Evolutionary conservation across 257 asterid species (phyloP).

Genomic region (Nicotiana otophora): DNA sequence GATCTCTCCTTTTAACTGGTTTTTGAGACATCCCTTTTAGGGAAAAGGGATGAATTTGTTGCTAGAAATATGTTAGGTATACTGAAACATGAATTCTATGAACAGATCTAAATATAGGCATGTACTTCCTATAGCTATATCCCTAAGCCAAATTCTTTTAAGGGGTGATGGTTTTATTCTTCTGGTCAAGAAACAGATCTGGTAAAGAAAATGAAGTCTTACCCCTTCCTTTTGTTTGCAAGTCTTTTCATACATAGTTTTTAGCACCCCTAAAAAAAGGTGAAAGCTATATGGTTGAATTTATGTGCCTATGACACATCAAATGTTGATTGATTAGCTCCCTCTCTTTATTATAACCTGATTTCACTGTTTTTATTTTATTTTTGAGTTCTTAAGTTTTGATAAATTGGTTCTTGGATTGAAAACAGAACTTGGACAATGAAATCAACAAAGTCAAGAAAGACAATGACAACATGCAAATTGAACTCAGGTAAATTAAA

Average conservation of each 20-base stretch:
- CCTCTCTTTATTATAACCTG: not conserved
- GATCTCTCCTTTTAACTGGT: not conserved
- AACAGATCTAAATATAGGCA: constrained; percentile 34
- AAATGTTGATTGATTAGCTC: not conserved
- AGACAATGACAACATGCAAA: constrained; percentile 94
- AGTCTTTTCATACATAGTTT: constrained; percentile 14
- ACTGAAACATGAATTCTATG: constrained; percentile 10
- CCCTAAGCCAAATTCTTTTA: constrained; percentile 1
- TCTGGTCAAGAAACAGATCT: constrained; percentile 24
- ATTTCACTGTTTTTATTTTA: not conserved
- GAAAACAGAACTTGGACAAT: constrained; percentile 64
- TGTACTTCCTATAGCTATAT: constrained; percentile 16
- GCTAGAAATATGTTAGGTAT: constrained; percentile 7
- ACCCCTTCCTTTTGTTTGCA: constrained; percentile 50
- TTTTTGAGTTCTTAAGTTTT: not conserved
- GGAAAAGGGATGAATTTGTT: not conserved
- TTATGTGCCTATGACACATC: not conserved
- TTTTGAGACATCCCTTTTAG: not conserved
- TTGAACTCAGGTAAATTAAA: constrained; percentile 62
- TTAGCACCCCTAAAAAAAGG: not conserved
- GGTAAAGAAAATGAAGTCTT: constrained; percentile 11
- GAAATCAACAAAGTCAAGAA: constrained; percentile 89
- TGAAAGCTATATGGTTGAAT: not conserved
- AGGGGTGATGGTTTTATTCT: not conserved
- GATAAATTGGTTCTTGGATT: not conserved